Base-by-base conservation (phyloP, 1,284 basidiomycete species). In the Cryptococcus sp. region DNA sequence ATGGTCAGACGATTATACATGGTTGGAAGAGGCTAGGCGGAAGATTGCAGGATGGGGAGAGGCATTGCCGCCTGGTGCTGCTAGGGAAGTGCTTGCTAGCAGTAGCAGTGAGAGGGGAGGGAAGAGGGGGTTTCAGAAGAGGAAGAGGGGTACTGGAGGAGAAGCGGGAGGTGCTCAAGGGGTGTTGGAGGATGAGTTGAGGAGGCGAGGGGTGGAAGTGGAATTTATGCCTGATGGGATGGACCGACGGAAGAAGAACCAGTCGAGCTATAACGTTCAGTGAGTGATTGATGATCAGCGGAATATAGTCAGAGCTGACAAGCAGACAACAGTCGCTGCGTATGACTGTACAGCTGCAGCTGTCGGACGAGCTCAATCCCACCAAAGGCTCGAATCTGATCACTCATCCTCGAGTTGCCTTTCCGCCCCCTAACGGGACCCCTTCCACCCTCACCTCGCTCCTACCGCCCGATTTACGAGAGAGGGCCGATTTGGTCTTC, bases 1-100 rank as follows among this genome's bases (percentile, higher is more conserved):
- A 19, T 82, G 92, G 80, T 85, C 88, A 80, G 79, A 82, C 59
- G 89, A 93, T 70, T 92, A 89, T 68, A 78, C 78, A 18, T 91
- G 83, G 66, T 75, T 93, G 51, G 90, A 92, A 69, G 84, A 87
- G 16, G 72, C 87, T 41, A 82, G 85, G 25, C 72, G 89, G 55
- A 82, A 79, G 56, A 81, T 84, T 9, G 76, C 77, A 19, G 80
- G 79, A 19, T 87, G 83, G 82, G 87, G 88, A 0, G 75, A 74
- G 56, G 82, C 85, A 57, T 84, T 90, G 45, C 53, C 19, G 7
- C 18, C 34, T 19, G 34, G 24, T 18, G 42, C 59, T 51, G 39
- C 56, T 48, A 34, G 54, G n/a, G 18, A 52, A 34, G 53, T 51
- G 24, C 22, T 39, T 48, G 36, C 34, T 56, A 31, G 63, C 40